Percentiles rank a stretch among this genome's conserved stretches.
phyloP scores from a whole-genome alignment of 2,329 filamentous ascomycete genomes.

The Macrophomina tecta region DNA sequence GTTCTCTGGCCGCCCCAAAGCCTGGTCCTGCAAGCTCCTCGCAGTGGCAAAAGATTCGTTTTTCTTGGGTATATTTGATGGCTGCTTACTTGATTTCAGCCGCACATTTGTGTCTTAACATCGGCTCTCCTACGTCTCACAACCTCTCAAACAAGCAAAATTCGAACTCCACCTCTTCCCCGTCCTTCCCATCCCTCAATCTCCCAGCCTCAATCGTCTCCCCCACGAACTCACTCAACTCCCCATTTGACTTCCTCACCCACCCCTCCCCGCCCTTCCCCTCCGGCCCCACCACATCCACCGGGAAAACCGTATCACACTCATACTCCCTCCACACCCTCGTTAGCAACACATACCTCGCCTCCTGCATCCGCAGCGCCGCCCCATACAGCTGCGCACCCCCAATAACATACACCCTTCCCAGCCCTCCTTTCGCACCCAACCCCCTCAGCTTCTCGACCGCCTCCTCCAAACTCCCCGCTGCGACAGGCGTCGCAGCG shows the following conservation, averaged over 20 bases:
- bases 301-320: slow-evolving; percentile 76
- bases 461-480: slow-evolving; percentile 2
- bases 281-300: slow-evolving; percentile 56
- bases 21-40: too few species aligned
- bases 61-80: too few species aligned
- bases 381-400: slow-evolving; percentile 83
- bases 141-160: slow-evolving; percentile 69
- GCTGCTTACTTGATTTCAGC: too few species aligned
- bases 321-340: slow-evolving; percentile 72
- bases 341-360: slow-evolving; percentile 72
- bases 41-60: too few species aligned
- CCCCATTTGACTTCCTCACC: slow-evolving; percentile 58
- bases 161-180: slow-evolving; percentile 70
- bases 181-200: slow-evolving; percentile 53
- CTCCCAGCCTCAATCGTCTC: slow-evolving; percentile 65
- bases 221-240: slow-evolving; percentile 69
- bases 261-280: slow-evolving; percentile 53
- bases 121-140: not conserved
- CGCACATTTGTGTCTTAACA: too few species aligned
- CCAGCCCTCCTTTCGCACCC: slow-evolving; percentile 45
- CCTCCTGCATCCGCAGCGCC: slow-evolving; percentile 65
- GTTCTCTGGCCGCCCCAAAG: too few species aligned
- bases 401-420: slow-evolving; percentile 83
- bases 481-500: not conserved
- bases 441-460: slow-evolving; percentile 1